Evolutionary conservation across 805 yeast genomes (phyloP), one percentile per base, ranked within the genome.

Genomic region (Metschnikowia matae): DNA sequence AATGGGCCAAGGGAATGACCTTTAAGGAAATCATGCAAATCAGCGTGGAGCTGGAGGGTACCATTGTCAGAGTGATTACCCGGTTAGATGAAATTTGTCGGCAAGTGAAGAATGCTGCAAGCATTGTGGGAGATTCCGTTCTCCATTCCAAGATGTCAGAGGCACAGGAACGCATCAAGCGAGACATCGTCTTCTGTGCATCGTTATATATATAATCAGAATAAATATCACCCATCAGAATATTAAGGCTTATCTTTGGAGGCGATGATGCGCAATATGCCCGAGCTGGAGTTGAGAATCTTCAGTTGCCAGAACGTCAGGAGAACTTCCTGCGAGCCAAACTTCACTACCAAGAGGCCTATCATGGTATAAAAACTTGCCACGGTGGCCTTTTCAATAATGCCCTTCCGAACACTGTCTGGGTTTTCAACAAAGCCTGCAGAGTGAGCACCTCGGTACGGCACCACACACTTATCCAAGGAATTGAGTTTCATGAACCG

Each of bases 161-260:
- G 49, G 97, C 97, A 0, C 98, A 92, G 69, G 98, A 94, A 64
- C 81, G 83, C 66, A 94, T 94, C 64, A 92, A 92, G 70, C 82
- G 99, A 61, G 99, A 94, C 66, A 94, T 94, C 59, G 98, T 94
- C 0, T 94, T 94, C 69, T 94, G 98, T 65, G 97, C 98, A 3
- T 87, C 96, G 50, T 78, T 94, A 53, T 94, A 94, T 64, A 72
- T 92, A 57, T 91, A 75, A 55, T 34, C 36, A 34, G 10, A 34
- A 14, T 34, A 34, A 34, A 14, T 14, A 34, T 8, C 36, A 14
- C 15, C 13, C n/a, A 33, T 14, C n/a, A n/a, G 13, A 14, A 15
- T 23, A 4, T 15, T 31, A 11, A 5, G 7, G 7, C 29, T 17
- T 7, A 29, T 37, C 49, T 13, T 41, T 52, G 23, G 52, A 35